Percentiles rank a stretch among this genome's conserved stretches.
These are phyloP conservation scores for Anisodus acutangulus DNA, from an alignment of 257 asterid genomes.

Conservation along the genomic window DNA sequence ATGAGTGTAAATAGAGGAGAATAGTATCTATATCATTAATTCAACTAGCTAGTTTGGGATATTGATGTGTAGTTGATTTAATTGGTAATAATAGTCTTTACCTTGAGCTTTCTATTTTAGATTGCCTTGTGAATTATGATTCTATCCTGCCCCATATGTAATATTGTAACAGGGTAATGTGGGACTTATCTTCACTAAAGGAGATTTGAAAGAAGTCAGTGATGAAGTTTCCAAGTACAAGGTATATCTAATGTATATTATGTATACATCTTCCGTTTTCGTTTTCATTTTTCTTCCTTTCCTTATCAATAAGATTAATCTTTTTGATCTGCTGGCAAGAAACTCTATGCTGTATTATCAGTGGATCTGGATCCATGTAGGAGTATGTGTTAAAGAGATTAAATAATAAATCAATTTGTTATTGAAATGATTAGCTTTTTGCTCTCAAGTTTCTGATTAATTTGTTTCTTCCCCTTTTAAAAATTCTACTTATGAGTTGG, in stretches of 20 bases:
- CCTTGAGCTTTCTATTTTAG: background rate
- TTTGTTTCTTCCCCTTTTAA: background rate
- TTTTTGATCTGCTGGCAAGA: background rate
- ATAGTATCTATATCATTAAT: background rate
- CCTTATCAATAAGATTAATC: background rate
- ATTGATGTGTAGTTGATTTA: background rate
- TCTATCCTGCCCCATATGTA: background rate
- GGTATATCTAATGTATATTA: constrained; percentile 32
- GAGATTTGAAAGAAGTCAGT: constrained; percentile 50
- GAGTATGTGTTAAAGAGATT: background rate
- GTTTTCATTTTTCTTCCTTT: background rate
- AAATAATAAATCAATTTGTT: too few species aligned
- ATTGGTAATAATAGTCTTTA: background rate
- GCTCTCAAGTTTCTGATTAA: background rate
- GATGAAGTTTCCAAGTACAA: constrained; percentile 46
- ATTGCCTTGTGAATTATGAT: background rate
- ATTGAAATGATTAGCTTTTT: background rate
- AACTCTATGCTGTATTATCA: background rate
- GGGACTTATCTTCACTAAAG: constrained; percentile 49
- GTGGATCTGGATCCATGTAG: background rate
- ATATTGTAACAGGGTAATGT: constrained; percentile 42
- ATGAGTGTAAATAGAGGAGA: background rate
- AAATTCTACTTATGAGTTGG: background rate
- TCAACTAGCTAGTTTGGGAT: background rate
- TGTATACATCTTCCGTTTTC: background rate